Base-by-base conservation (phyloP, 495 filamentous ascomycete genomes). In the Neurospora tetrasperma region DNA sequence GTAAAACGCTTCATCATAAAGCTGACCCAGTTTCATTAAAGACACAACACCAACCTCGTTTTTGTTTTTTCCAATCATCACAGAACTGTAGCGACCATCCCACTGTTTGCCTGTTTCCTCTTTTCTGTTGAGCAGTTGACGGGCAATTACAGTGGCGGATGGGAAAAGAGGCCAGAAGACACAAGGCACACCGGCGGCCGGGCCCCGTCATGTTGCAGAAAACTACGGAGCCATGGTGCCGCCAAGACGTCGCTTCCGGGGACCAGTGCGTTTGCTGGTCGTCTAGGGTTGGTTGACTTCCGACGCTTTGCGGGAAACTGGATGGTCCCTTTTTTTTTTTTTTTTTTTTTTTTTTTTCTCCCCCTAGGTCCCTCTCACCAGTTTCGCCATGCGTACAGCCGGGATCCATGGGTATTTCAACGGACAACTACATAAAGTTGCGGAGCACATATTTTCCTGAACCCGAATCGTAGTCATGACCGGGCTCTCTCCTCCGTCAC, bases 181-280 rank as follows among this genome's bases (percentile, higher is more conserved):
- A 35, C 27, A 27, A 66, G 54, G 54, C 54, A 66, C 54, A 27
- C 54, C 54, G 54, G 54, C 23, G 27, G 54, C 27, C 54, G 54
- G 54, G 27, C 54, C 54, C 54, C 54, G 54, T 66, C 54, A 66
- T 66, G 27, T 35, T 62, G 54, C 54, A 62, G 54, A 31, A 31
- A 62, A 62, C 54, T 27, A 66, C 54, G 54, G 23, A 27, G 48
- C n/a, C 69, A 70, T 69, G 72, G 75, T 70, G 70, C 69, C 42
- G 73, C 72, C 72, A 76, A 73, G 72, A 73, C 48, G 71, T 70
- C 73, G 73, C 68, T 74, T 69, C 69, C 71, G 71, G 71, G 69
- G 79, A 78, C 74, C 79, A 76, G 73, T 78, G 78, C 78, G 78
- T 75, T 72, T 44, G 68, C 68, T 66, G 70, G 69, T 46, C 31